Conservation (phyloP, 1,139 yeast species). For the Geotrichum reessii region DNA sequence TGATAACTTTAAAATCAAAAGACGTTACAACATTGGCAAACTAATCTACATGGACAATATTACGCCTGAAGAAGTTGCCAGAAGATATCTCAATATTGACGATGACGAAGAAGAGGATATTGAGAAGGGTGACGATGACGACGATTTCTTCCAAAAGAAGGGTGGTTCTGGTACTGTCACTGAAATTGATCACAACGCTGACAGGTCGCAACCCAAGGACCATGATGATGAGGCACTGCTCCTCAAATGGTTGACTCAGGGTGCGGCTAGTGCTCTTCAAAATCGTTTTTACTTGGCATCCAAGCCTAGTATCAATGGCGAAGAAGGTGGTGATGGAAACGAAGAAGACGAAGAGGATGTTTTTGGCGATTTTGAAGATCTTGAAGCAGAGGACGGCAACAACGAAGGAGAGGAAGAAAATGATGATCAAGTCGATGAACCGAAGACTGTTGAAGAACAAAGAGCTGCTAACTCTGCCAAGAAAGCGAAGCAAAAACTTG, state of each 20-base stretch:
- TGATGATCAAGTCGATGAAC: constrained; percentile 50
- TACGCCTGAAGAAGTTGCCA: constrained; percentile 67
- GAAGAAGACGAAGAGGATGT: constrained; percentile 40
- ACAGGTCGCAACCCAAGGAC: constrained; percentile 19
- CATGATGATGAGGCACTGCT: constrained; percentile 25
- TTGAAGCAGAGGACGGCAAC: constrained; percentile 46
- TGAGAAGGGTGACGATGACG: constrained; percentile 51
- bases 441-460: constrained; percentile 39
- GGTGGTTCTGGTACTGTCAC: constrained; percentile 34
- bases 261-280: constrained; percentile 42
- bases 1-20: constrained; percentile 33
- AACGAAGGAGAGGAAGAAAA: constrained; percentile 45
- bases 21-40: constrained; percentile 74
- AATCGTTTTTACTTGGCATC: constrained; percentile 48
- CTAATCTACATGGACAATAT: constrained; percentile 72
- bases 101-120: constrained; percentile 42
- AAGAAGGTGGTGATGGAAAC: constrained; percentile 34
- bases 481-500: constrained; percentile 80
- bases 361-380: constrained; percentile 76
- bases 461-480: constrained; percentile 79
- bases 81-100: constrained; percentile 64
- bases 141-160: constrained; percentile 63
- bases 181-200: constrained; percentile 32
- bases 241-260: constrained; percentile 45
- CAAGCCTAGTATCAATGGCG: constrained; percentile 53